Base-by-base conservation (phyloP, 352 stramenopile genomes). In the Globisporangium megalacanthum region DNA sequence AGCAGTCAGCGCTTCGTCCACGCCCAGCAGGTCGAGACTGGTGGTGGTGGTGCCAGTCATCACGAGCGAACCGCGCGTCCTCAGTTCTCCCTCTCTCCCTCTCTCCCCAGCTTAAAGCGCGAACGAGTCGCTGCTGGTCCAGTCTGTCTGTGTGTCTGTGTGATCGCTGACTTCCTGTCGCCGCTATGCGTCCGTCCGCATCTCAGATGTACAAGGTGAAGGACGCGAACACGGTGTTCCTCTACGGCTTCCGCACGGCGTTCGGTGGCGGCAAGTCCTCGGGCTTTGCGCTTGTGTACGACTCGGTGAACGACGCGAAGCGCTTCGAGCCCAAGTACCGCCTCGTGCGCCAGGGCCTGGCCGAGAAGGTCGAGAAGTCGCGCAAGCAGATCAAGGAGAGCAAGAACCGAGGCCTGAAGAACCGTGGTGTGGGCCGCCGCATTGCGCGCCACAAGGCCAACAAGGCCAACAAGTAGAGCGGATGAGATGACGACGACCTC, bases 331-430 rank as follows among this genome's bases (percentile, higher is more conserved):
- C 97, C 47, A 99, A 99, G 84, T 96, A 99, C 88, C 86, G 96
- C 69, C 81, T 99, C 56, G 84, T 99, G 48, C 92, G 89, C 68
- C 83, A 95, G 72, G 86, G 86, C 62, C 77, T 95, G 56, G 70
- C 81, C 42, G 87, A 97, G 58, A 98, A 98, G 87, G 96, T 98
- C 64, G 96, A 99, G 78, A 96, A 82, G 61, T 98, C 92, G 59
- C 88, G 97, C 67, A 99, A 99, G 89, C 95, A 98, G 73, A 99
- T 99, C 81, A 99, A 99, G 93, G 97, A 99, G 77, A 86, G 92
- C 65, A 99, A 99, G 94, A 99, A 99, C 86, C 95, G 97, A 62
- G 91, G 68, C 67, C 97, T 98, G 86, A 99, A 99, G 93, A 73
- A 98, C 56, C 94, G 96, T 62, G 97, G 97, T 91, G 97, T 98